Evolutionary conservation across 2,329 filamentous ascomycete species (phyloP), one percentile per base, ranked within the genome.

Genomic region (Leptographium lundbergii): DNA sequence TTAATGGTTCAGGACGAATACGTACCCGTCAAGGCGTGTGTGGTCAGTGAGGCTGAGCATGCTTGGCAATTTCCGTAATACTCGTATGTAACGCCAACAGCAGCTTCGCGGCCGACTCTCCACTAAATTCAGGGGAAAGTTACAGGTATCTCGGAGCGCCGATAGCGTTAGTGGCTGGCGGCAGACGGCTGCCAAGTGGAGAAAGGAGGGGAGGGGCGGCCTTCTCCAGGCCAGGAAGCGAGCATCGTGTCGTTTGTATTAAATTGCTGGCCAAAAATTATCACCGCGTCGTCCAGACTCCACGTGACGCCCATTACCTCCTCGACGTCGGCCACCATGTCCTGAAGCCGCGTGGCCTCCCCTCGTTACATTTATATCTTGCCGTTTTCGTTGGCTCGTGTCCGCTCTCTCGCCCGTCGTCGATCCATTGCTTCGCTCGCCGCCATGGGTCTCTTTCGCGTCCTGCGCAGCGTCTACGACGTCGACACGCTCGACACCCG

Each of bases 391-490:
- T 34, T 48, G 17, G 27, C 29, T 32, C 24, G 4, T 50, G 7
- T 36, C 50, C 32, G n/a, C 24, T 45, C 48, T n/a, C 32, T 19
- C 22, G 17, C 36, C 52, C 50, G 29, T 27, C 25, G 13, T 34
- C 14, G 6, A 10, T 50, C n/a, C 25, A 19, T 19, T 19, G 25
- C 24, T 48, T 24, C 54, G 17, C 24, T 24, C 34, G 5, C 24
- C 42, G 59, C 56, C 47, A 66, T 66, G 64, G 64, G 64, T 36
- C 60, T 64, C 47, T 53, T 69, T 24, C 78, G 77, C 7, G 81
- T 80, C 55, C 68, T 85, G 1, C 73, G 79, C 62, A 77, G 80
- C 6, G 73, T 85, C 57, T 74, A 77, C 65, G 72, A 73, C 56
- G 72, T 80, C 56, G 70, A 71, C 60, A 68, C 79, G 24, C 73